Base-by-base conservation (phyloP, 2,329 filamentous ascomycete species). In the Ilyonectria sp. region DNA sequence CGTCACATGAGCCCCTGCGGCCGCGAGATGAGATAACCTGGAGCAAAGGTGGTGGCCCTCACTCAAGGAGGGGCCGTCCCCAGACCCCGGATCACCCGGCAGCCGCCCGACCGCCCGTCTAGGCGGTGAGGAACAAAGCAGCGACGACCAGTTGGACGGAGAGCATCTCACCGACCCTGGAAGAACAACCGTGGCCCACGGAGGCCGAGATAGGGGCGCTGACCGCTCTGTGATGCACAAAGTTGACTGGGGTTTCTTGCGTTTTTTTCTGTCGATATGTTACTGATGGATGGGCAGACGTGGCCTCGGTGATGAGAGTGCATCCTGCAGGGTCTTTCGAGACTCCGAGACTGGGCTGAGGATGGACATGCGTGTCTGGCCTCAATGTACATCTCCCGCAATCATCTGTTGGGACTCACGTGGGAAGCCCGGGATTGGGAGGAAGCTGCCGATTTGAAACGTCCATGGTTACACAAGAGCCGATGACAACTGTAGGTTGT, bases 91-190 rank as follows among this genome's bases (percentile, higher is more conserved):
- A 69, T 65, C 71, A 71, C 62, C 66, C 65, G 63, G 71, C 63
- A 71, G 50, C 64, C 65, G 63, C 67, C 67, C 68, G 67, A 65
- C 65, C 59, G 60, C 64, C 65, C 71, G 61, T 58, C 59, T 63
- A 73, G 68, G 74, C 74, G 74, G 74, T 76, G 74, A 76, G 69
- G 57, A 67, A 60, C 66, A 70, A 75, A 69, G 65, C 69, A 75
- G 71, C 55, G 62, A 60, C 68, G 58, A 37, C 64, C 64, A 67
- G 40, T 61, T 62, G 60, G 26, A 57, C 63, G 56, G 46, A 47
- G 52, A 62, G 53, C 59, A 63, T 71, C 63, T 71, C 58, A 71
- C 69, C 70, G 63, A 71, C 71, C 71, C 67, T 66, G 54, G 68
- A 58, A 65, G 40, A 66, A 60, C 56, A 66, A 60, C 56, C 58